These are phyloP conservation scores for Brettanomyces nanus DNA, from an alignment of 805 yeast species.

Conservation along the genomic window DNA sequence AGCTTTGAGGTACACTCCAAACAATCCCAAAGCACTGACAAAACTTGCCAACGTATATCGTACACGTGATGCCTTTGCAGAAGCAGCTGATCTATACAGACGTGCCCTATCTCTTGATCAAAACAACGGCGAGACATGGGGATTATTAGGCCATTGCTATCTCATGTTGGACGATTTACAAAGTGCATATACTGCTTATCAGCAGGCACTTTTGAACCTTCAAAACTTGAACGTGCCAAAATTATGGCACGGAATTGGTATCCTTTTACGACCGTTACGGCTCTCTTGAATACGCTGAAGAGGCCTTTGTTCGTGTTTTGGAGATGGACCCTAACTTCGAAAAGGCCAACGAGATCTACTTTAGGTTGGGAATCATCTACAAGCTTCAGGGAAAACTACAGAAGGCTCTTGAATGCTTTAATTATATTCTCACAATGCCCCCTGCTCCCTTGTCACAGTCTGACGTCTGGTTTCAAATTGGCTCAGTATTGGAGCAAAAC, in stretches of 20 bases:
- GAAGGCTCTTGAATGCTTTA: conserved; percentile 89
- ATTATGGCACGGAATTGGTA: conserved; percentile 98
- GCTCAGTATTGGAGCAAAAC: conserved; percentile 90
- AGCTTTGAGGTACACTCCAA: conserved; percentile 79
- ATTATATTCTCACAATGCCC: conserved; percentile 82
- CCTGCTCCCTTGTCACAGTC: conserved; percentile 95
- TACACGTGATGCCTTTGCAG: conserved; percentile 80
- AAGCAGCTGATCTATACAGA: conserved; percentile 92
- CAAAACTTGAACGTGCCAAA: conserved; percentile 94
- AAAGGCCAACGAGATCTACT: conserved; percentile 92
- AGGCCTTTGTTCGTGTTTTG: conserved; percentile 92
- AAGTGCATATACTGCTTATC: conserved; percentile 93
- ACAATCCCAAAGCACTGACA: conserved; percentile 76
- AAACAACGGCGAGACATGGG: conserved; percentile 96
- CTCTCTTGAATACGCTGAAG: conserved; percentile 94
- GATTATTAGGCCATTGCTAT: conserved; percentile 91
- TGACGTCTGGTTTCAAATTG: conserved; percentile 98
- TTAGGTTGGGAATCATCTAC: conserved; percentile 92
- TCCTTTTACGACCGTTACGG: conserved; percentile 94
- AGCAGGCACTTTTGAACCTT: conserved; percentile 85
- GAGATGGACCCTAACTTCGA: conserved; percentile 95
- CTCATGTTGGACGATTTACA: conserved; percentile 94
- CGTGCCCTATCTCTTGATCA: conserved; percentile 74
- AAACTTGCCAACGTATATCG: conserved; percentile 85
- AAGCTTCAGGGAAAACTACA: conserved; percentile 86